These are phyloP conservation scores for Pezicula neosporulosa DNA, from an alignment of 2,329 filamentous ascomycete genomes.

Conservation along the genomic window DNA sequence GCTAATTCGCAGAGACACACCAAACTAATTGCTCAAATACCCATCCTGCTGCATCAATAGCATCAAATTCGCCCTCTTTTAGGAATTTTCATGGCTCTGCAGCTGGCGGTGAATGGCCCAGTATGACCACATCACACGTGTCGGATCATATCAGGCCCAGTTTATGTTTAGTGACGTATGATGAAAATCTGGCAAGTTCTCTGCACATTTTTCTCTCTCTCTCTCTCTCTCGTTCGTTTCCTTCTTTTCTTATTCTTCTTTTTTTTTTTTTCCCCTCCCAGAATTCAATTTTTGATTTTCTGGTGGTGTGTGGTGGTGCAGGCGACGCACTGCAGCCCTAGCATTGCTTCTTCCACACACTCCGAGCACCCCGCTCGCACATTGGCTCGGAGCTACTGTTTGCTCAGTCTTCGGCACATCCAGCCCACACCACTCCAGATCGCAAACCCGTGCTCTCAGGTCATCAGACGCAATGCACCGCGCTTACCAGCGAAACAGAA, in stretches of 20 bases:
- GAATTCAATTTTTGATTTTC: too few species aligned
- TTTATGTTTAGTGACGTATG: not conserved
- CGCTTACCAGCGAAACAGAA: not conserved
- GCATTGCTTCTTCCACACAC: not conserved
- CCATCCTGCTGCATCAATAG: not conserved
- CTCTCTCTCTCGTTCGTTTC: not conserved
- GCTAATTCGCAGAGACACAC: not conserved
- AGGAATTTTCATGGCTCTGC: not conserved
- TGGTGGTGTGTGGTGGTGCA: too few species aligned
- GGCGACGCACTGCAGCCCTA: too few species aligned
- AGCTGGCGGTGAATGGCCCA: not conserved
- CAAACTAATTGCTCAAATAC: not conserved
- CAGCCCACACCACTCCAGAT: not conserved
- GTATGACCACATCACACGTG: constrained; percentile 1
- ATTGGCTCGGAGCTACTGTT: not conserved
- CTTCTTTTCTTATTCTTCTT: too few species aligned
- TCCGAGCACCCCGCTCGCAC: too few species aligned
- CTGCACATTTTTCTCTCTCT: not conserved
- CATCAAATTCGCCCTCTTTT: not conserved
- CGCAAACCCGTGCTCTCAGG: not conserved
- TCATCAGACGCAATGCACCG: constrained; percentile 2
- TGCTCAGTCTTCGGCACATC: not conserved
- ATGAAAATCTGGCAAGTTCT: not conserved
- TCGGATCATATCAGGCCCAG: not conserved
- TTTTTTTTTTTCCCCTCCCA: too few species aligned